Evolutionary conservation across 805 yeast genomes (phyloP), one percentile per base, ranked within the genome.

Genomic region (Yamadazyma olivae): DNA sequence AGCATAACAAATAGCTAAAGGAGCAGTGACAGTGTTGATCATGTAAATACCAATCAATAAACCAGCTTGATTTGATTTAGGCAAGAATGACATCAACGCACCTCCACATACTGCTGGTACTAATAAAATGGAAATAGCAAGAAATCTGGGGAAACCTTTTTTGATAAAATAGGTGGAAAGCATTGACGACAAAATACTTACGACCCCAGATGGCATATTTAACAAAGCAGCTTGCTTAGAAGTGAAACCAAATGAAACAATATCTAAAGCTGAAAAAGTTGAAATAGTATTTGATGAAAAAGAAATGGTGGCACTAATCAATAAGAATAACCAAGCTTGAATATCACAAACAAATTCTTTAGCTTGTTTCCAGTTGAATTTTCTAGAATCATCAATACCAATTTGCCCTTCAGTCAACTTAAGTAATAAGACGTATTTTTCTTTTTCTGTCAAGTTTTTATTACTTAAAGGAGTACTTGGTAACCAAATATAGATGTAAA

Each of bases 1-100:
- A 5, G 37, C 20, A 27, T 41, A 41, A 30, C 38, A 31, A 38
- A 43, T 32, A 19, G 49, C 47, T 19, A 41, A 40, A 17, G 47
- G 47, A 17, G 46, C 38, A 14, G 46, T 41, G 15, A 41, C 39
- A 6, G 41, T 35, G 25, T 41, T 43, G 8, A 41, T 41, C 35
- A 43, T 50, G 7, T 56, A 46, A 36, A 53, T 48, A 29, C 59
- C 61, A 38, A 53, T 44, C 30, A 59, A 39, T 27, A 51, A 36
- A 33, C 60, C 56, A 24, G 53, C 59, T 50, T 51, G 22, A 44
- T 53, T 51, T 33, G 36, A 29, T 41, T 43, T 42, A 32, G 49
- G 53, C 36, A 52, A 33, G 29, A 54, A 35, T 16, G 44, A 41
- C 42, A 49, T 37, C 21, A 48, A 41, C 6, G 50, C 53, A 25